phyloP scores from a whole-genome alignment of 2,329 filamentous ascomycete genomes.

The Monosporascus sp. region DNA sequence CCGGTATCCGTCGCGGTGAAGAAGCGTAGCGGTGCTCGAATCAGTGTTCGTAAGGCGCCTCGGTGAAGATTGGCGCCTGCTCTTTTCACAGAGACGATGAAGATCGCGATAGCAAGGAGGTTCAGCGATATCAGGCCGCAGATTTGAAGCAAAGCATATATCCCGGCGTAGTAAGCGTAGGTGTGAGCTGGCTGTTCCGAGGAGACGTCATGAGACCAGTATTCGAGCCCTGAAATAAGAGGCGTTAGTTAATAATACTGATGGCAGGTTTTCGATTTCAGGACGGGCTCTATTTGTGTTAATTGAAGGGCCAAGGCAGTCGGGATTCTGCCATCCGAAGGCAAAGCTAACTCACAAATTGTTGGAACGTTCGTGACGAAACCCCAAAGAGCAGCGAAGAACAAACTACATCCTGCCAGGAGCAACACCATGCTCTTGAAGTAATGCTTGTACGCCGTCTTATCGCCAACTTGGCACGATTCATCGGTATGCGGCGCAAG shows the following conservation, averaged over 20 bases:
- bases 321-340: neutral
- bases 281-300: neutral
- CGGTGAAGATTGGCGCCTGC: constrained; percentile 15
- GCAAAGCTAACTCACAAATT: constrained; percentile 4
- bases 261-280: neutral
- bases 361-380: constrained; percentile 18
- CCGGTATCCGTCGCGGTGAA: constrained; percentile 38
- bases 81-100: constrained; percentile 9
- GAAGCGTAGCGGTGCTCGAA: constrained; percentile 31
- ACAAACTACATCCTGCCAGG: constrained; percentile 5
- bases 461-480: constrained; percentile 14
- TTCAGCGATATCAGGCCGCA: constrained; percentile 12
- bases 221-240: constrained; percentile 10
- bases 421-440: constrained; percentile 16
- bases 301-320: neutral
- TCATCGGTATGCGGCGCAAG: neutral
- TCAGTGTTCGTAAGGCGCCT: constrained; percentile 31
- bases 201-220: constrained; percentile 15
- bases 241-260: neutral
- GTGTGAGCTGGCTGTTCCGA: constrained; percentile 10
- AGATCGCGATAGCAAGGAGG: constrained; percentile 7
- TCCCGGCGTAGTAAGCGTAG: constrained; percentile 17
- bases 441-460: constrained; percentile 19
- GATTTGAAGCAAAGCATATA: constrained; percentile 18
- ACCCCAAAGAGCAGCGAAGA: constrained; percentile 9